Base-by-base conservation (phyloP, 1,139 yeast species). In the Yamadazyma diospyri region DNA sequence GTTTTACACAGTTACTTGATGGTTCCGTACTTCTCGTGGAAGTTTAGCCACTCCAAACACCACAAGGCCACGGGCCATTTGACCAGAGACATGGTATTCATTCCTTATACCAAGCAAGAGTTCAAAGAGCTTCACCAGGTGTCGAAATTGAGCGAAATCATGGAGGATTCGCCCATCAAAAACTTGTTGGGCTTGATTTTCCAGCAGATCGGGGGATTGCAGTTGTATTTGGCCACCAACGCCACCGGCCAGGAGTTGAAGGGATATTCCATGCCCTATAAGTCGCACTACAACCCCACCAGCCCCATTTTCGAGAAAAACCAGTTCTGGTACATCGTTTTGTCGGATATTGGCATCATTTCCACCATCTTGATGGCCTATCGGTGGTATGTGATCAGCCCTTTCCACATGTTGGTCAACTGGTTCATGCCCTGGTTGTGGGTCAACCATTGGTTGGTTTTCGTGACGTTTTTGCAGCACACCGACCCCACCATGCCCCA, bases 371-470 rank as follows among this genome's bases (percentile, higher is more conserved):
- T 73, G 29, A 71, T 68, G 24, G 71, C 81, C 46, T 81, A 79
- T 65, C 64, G 72, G 43, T 80, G 88, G 79, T 69, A 75, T 59
- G 66, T 71, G 53, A 78, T 71, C 52, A 94, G 94, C 26, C 68
- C 65, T 35, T 76, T 77, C 64, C 75, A 76, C 55, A 69, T 81
- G 58, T 54, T 73, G 38, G 72, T 84, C 48, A 75, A 81, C 66
- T 85, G 88, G 83, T 69, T 81, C 42, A 53, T 83, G 37, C 95
- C 95, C 35, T 85, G 82, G 73, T 47, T 79, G 37, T 78, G 82
- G 72, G 89, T 83, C 41, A 85, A 85, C 73, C 94, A 85, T 64
- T 85, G 95, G 94, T 72, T 85, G 51, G 94, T 85, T 26, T 81
- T 82, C 61, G 83, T 85, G 54, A 85, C 95, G 31, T 85, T 71